phyloP scores from a whole-genome alignment of 2,329 filamentous ascomycete genomes.

The Epichloe baconii region DNA sequence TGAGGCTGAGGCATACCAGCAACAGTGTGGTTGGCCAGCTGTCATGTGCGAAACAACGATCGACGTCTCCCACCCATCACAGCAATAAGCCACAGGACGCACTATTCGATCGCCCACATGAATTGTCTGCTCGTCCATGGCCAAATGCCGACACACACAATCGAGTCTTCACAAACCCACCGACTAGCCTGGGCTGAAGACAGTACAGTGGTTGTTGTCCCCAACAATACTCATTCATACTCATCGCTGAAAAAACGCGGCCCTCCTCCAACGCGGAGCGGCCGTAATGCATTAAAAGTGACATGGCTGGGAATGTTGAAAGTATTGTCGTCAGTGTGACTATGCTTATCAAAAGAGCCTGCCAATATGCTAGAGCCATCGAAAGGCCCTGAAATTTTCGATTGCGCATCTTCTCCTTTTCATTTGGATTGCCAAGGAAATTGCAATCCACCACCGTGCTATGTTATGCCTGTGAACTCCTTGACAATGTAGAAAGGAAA shows the following conservation, averaged over 20 bases:
- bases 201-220: too few relatives aligned
- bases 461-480: neutral
- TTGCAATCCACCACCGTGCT: neutral
- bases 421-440: neutral
- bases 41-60: conserved; percentile 1
- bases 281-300: too few relatives aligned
- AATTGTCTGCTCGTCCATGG: neutral
- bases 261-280: too few relatives aligned
- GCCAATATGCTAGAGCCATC: neutral
- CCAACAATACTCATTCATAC: neutral
- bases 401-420: neutral
- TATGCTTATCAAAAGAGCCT: neutral
- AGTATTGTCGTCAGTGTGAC: neutral
- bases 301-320: neutral
- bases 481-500: neutral
- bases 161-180: neutral
- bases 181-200: neutral
- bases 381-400: too few relatives aligned
- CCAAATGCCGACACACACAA: neutral
- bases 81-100: neutral
- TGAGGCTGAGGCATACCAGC: too few relatives aligned
- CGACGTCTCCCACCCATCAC: neutral
- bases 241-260: neutral
- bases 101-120: neutral
- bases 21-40: neutral